Conservation (phyloP, 1,284 basidiomycete species). For the Uromyces viciae-fabae region DNA sequence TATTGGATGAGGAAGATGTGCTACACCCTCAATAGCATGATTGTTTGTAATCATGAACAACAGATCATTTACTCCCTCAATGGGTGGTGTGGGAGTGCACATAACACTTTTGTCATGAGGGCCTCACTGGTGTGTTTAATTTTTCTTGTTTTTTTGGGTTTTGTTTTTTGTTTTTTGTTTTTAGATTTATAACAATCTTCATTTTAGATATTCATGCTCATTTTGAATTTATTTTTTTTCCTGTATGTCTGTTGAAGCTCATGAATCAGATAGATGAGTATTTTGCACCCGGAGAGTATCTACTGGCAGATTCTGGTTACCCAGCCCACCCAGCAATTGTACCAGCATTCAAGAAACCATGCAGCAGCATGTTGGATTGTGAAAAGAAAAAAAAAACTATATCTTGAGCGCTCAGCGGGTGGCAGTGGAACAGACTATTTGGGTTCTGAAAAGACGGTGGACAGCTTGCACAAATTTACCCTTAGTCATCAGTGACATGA, state of each 20-base stretch:
- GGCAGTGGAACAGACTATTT: constrained; percentile 7
- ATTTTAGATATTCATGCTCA: too few relatives aligned
- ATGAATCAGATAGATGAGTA: too few relatives aligned
- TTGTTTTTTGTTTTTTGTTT: too few relatives aligned
- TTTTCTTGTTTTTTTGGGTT: too few relatives aligned
- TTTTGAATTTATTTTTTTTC: too few relatives aligned
- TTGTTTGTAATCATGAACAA: background rate
- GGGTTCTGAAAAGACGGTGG: constrained; percentile 18
- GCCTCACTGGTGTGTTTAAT: background rate
- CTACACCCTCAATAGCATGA: background rate
- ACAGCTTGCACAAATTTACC: background rate
- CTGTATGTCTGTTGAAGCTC: too few relatives aligned
- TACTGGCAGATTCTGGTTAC: constrained; percentile 25
- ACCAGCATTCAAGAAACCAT: constrained; percentile 5
- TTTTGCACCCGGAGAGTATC: background rate
- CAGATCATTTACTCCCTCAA: constrained; percentile 4
- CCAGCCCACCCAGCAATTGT: background rate
- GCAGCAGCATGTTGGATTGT: background rate
- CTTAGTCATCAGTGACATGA: background rate
- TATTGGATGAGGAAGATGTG: background rate
- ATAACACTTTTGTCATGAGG: background rate
- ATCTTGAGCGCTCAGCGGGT: constrained; percentile 5
- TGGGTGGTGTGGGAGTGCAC: constrained; percentile 18
- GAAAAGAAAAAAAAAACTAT: constrained; percentile 14
- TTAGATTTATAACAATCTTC: too few relatives aligned